phyloP scores from a whole-genome alignment of 768 basidiomycete species.

The Saitozyma sp. region DNA sequence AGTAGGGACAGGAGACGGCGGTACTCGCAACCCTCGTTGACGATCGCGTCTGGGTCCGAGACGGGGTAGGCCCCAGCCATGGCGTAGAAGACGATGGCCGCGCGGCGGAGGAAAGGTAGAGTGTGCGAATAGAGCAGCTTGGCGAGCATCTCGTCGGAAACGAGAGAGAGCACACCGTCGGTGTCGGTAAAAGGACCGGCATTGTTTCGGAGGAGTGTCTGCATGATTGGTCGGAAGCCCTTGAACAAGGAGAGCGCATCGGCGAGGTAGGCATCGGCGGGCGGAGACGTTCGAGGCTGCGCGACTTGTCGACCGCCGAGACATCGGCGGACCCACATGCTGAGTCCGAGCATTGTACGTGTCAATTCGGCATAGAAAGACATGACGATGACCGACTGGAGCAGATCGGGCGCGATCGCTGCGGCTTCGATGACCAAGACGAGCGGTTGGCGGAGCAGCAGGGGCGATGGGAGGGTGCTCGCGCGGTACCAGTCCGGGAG shows the following conservation, averaged over 20 bases:
- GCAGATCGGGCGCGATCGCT: conserved; percentile 81
- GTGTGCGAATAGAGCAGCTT: conserved; percentile 84
- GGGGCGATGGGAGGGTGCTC: conserved; percentile 77
- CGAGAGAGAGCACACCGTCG: conserved; percentile 61
- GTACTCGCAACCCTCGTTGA: conserved; percentile 67
- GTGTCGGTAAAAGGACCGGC: conserved; percentile 36
- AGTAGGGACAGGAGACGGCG: conserved; percentile 71
- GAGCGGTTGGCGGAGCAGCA: conserved; percentile 86
- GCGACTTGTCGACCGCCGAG: conserved; percentile 8
- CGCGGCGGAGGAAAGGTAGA: conserved; percentile 85
- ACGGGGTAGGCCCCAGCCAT: conserved; percentile 52
- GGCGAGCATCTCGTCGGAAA: conserved; percentile 74
- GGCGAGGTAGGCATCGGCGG: conserved; percentile 57
- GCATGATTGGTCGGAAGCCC: conserved; percentile 58
- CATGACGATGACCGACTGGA: conserved; percentile 82
- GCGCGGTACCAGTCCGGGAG: conserved; percentile 90
- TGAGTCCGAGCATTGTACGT: conserved; percentile 76
- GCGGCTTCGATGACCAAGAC: conserved; percentile 86
- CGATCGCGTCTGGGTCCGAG: conserved; percentile 24
- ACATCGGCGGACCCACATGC: conserved; percentile 36
- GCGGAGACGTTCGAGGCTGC: conserved; percentile 16
- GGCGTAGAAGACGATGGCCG: conserved; percentile 78
- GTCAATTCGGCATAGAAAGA: conserved; percentile 88
- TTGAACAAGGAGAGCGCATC: conserved; percentile 74
- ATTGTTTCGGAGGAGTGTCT: conserved; percentile 30